Base-by-base conservation (phyloP, 192 early-diverging fungal species). In the Jimgerdemannia lactiflua region DNA sequence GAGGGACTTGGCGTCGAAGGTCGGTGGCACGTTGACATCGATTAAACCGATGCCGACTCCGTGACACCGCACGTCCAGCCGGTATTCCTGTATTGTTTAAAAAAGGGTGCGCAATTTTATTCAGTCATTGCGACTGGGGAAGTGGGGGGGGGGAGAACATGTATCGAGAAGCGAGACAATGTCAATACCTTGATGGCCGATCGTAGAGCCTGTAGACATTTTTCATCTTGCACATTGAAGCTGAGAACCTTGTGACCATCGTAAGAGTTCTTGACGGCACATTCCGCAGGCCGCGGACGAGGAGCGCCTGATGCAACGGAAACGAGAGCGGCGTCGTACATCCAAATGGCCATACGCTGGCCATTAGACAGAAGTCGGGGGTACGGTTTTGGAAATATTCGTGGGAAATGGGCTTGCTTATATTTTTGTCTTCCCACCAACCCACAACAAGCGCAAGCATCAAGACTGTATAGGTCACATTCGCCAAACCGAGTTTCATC, bases 171-270 rank as follows among this genome's bases (percentile, higher is more conserved):
- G 73, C 76, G 78, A n/a, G 77, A 76, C 3, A 77, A 64, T 4
- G 40, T 44, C 10, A 81, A 69, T 10, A 42, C 4, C 6, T 43
- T 42, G 71, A 79, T 73, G 44, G 73, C 72, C 39, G 43, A 75
- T 39, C 74, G 70, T 49, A 85, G 39, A 14, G 19, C 39, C 59
- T 77, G n/a, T 42, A 82, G 78, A 49, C 80, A 67, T 41, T 64
- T 67, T 20, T 80, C 74, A 29, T 63, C 75, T 3, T 74, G 39
- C 66, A 86, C 63, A 1, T 75, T 49, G 70, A 86, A 75, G n/a
- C 84, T 77, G 42, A 85, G 69, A 4, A 86, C 83, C 59, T 81
- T 72, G 70, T 86, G 77, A 44, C 78, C 74, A 29, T 77, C 70
- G 65, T 76, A 85, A 18, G 80, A 43, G 2, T 43, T 71, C 17